Evolutionary conservation across 1,284 basidiomycete species (phyloP).

Genomic region (Meira miltonrushii): DNA sequence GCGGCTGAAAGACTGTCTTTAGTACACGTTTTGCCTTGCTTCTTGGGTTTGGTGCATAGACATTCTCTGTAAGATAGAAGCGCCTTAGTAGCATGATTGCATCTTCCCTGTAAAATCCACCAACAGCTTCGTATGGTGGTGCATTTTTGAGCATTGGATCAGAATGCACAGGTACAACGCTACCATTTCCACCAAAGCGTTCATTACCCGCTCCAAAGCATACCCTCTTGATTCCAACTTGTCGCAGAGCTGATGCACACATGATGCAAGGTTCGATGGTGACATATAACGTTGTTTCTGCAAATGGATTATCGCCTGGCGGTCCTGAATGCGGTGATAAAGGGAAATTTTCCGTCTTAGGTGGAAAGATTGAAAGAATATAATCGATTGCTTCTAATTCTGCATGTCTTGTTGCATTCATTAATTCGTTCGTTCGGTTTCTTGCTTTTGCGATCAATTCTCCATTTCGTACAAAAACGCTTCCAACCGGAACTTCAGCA

Average conservation of each 20-base stretch:
- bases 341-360: constrained; percentile 51
- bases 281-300: constrained; percentile 82
- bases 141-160: constrained; percentile 56
- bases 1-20: constrained; percentile 49
- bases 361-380: constrained; percentile 60
- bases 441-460: constrained; percentile 73
- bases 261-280: constrained; percentile 99
- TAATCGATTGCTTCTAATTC: constrained; percentile 94
- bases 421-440: constrained; percentile 81
- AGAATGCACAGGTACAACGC: constrained; percentile 77
- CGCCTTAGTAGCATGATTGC: constrained; percentile 89
- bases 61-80: constrained; percentile 94
- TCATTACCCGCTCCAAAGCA: constrained; percentile 94
- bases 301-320: constrained; percentile 58
- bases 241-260: constrained; percentile 91
- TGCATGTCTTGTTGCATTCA: constrained; percentile 82
- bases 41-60: constrained; percentile 58
- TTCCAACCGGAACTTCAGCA: constrained; percentile 91
- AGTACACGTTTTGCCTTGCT: constrained; percentile 44
- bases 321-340: constrained; percentile 31
- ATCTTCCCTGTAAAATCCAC: constrained; percentile 82
- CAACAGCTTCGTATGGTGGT: constrained; percentile 69
- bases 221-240: constrained; percentile 84
- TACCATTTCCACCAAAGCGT: constrained; percentile 93
- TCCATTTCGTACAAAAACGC: constrained; percentile 80